These are phyloP conservation scores for Saccharomycopsis javanensis DNA, from an alignment of 805 yeast species.

Conservation along the genomic window DNA sequence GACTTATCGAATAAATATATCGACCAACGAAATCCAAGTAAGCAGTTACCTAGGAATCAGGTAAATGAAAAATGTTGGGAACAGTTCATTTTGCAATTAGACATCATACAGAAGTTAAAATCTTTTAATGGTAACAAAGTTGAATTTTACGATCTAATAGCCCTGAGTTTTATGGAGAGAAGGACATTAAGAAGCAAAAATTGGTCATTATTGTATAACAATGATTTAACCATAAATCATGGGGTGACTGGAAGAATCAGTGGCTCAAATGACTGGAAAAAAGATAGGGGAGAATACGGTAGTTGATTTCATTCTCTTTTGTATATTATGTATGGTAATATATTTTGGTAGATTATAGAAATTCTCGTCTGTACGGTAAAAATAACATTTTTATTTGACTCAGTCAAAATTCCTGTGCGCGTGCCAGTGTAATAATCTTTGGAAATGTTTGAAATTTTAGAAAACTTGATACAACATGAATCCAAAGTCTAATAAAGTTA, in stretches of 20 bases:
- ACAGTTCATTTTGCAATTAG: constrained; percentile 27
- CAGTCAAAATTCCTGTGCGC: background rate
- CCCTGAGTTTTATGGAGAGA: constrained; percentile 21
- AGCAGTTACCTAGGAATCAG: constrained; percentile 38
- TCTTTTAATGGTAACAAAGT: constrained; percentile 26
- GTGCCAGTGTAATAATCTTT: background rate
- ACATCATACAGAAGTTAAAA: constrained; percentile 26
- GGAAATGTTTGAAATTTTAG: too few species aligned
- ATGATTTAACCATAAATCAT: constrained; percentile 19
- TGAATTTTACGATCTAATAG: constrained; percentile 30
- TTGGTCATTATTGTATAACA: constrained; percentile 22
- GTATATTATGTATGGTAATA: too few species aligned
- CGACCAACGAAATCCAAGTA: constrained; percentile 23
- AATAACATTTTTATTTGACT: background rate
- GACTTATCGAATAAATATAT: constrained; percentile 72
- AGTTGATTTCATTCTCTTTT: constrained; percentile 7
- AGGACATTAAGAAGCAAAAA: constrained; percentile 29
- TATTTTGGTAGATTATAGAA: background rate
- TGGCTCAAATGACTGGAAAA: constrained; percentile 70
- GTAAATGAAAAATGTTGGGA: constrained; percentile 33
- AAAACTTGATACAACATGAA: too few species aligned
- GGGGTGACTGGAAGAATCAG: constrained; percentile 46
- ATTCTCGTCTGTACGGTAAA: background rate
- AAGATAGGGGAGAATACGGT: constrained; percentile 73
- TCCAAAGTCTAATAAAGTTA: too few species aligned